Percentiles rank a stretch among this genome's conserved stretches.
Evolutionary conservation across 345 rosid species (phyloP).

Genomic region (Sonneratia alba): DNA sequence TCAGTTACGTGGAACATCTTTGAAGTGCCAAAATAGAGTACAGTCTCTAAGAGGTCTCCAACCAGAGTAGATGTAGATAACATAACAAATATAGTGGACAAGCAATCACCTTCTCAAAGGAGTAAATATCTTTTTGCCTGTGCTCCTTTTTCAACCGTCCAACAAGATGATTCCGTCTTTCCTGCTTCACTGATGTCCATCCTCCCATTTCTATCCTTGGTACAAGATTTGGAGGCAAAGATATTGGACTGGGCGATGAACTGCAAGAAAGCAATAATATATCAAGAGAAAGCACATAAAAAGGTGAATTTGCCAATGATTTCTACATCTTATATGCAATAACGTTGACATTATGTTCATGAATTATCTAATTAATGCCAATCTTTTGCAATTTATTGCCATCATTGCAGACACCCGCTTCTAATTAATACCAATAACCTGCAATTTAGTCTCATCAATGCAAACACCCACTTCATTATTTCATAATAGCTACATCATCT

Average conservation of each 20-base stretch:
- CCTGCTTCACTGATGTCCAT: constrained; percentile 57
- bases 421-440: background rate
- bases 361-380: background rate
- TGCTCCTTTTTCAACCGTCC: constrained; percentile 14
- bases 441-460: background rate
- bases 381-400: background rate
- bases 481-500: background rate
- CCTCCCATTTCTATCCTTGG: constrained; percentile 42
- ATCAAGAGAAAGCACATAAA: background rate
- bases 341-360: background rate
- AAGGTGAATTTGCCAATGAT: background rate
- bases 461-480: background rate
- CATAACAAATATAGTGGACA: background rate
- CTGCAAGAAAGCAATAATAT: constrained; percentile 25
- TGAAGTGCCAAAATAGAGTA: background rate
- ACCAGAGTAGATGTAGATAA: background rate
- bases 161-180: constrained; percentile 14
- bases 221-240: constrained; percentile 16
- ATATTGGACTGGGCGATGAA: constrained; percentile 23
- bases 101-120: constrained; percentile 23
- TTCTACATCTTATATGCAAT: background rate
- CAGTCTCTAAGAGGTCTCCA: background rate
- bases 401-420: background rate
- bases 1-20: background rate
- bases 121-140: constrained; percentile 24